Percentiles rank a stretch among this genome's conserved stretches.
These are phyloP conservation scores for Colletotrichum chlorophyti DNA, from an alignment of 2,329 filamentous ascomycete species.

Conservation along the genomic window DNA sequence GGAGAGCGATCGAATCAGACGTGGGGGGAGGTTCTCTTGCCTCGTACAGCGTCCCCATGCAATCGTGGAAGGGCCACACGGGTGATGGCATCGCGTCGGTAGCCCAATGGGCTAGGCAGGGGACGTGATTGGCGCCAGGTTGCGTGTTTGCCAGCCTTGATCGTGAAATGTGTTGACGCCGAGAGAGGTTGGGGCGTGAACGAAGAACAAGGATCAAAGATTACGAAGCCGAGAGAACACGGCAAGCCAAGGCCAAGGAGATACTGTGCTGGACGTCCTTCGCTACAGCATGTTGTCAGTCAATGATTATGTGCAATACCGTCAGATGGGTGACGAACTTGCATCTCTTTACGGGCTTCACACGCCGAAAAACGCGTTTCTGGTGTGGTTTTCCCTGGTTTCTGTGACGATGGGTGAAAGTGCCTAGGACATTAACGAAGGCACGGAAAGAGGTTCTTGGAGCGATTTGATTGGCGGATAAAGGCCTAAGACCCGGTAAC, in stretches of 20 bases:
- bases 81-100: slow-evolving; percentile 20
- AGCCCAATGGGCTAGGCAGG: slow-evolving; percentile 3
- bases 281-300: too few relatives aligned
- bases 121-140: slow-evolving; percentile 20
- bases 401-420: background rate
- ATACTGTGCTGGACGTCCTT: too few relatives aligned
- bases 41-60: slow-evolving; percentile 9
- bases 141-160: slow-evolving; percentile 27
- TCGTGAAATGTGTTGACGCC: slow-evolving; percentile 16
- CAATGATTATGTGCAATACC: too few relatives aligned
- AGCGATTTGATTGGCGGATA: background rate
- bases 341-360: too few relatives aligned
- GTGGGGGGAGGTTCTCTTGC: background rate
- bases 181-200: slow-evolving; percentile 10
- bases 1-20: slow-evolving; percentile 5
- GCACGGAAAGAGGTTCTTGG: background rate
- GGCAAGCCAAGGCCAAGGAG: too few relatives aligned
- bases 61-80: slow-evolving; percentile 4
- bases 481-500: background rate
- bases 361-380: too few relatives aligned
- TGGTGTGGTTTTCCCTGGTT: background rate
- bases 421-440: background rate
- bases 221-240: background rate
- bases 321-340: too few relatives aligned
- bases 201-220: slow-evolving; percentile 6